Percentiles rank a stretch among this genome's conserved stretches.
These are phyloP conservation scores for Psilocybe cubensis DNA, from an alignment of 768 basidiomycete genomes.

Conservation along the genomic window DNA sequence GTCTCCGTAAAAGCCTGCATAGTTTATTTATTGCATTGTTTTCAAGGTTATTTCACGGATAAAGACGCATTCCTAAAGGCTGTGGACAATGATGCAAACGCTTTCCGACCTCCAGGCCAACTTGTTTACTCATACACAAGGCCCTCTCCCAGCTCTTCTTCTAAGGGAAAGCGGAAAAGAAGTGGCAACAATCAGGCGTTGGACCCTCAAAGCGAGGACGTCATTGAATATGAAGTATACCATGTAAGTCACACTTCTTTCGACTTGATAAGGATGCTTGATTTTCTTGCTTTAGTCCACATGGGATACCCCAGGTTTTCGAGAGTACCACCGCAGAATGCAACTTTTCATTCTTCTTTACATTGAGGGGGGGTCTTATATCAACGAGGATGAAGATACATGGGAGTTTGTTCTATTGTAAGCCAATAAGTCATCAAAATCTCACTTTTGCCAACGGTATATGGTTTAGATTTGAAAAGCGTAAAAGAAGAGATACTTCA, in stretches of 20 bases:
- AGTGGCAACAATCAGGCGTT: conserved; percentile 38
- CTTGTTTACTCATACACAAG: conserved; percentile 79
- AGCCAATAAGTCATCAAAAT: conserved; percentile 35
- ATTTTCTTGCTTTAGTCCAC: conserved; percentile 57
- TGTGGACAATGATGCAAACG: conserved; percentile 77
- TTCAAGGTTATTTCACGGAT: conserved; percentile 71
- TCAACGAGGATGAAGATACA: conserved; percentile 88
- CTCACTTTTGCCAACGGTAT: not conserved
- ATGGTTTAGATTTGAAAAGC: conserved; percentile 75
- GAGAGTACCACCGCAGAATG: conserved; percentile 89
- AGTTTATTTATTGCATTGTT: not conserved
- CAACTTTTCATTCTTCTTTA: conserved; percentile 94
- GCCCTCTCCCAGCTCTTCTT: conserved; percentile 39
- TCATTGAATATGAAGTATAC: conserved; percentile 86
- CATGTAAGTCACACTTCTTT: conserved; percentile 60
- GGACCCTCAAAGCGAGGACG: conserved; percentile 57
- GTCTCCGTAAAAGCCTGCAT: not conserved
- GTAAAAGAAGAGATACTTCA: conserved; percentile 57
- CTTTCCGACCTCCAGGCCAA: conserved; percentile 79
- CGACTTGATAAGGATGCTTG: not conserved
- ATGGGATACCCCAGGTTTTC: conserved; percentile 86
- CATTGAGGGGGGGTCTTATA: conserved; percentile 95
- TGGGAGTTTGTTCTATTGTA: conserved; percentile 95
- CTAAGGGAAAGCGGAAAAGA: conserved; percentile 59
- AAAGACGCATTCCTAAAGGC: conserved; percentile 66